A percentile compares a stretch with the other conserved stretches of the same genome.
phyloP scores from a whole-genome alignment of 2,329 filamentous ascomycete species.

The Apiospora kogelbergensis region DNA sequence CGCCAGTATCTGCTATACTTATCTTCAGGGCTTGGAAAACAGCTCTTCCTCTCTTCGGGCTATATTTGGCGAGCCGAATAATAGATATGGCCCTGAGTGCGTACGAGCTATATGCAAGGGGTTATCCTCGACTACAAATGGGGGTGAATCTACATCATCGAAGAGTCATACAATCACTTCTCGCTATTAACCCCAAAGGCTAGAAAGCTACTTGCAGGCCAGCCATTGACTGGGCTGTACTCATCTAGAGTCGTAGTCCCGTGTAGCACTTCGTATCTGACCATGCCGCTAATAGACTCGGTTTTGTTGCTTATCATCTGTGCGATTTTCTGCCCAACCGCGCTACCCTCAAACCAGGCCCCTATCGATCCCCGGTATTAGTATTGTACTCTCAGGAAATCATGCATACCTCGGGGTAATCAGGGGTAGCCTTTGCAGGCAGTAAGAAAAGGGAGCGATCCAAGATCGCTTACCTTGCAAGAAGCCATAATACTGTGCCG shows the following conservation, averaged over 20 bases:
- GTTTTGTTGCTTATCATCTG: constrained; percentile 28
- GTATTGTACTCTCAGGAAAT: not conserved
- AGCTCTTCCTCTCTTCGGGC: not conserved
- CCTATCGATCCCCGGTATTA: constrained; percentile 37
- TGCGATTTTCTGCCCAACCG: constrained; percentile 45
- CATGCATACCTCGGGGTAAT: not conserved
- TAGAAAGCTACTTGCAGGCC: constrained; percentile 35
- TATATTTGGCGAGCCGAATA: too few relatives aligned
- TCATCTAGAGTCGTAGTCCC: constrained; percentile 35
- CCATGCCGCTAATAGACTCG: constrained; percentile 20
- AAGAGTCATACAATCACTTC: not conserved
- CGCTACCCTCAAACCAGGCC: constrained; percentile 56
- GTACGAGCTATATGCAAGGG: not conserved
- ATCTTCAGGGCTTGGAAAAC: not conserved
- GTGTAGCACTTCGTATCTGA: constrained; percentile 30
- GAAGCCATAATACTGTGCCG: constrained; percentile 64
- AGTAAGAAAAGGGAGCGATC: not conserved
- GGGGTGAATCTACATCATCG: not conserved
- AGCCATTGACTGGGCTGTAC: constrained; percentile 36
- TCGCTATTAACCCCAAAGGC: constrained; percentile 17
- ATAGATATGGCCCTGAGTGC: not conserved
- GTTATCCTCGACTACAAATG: not conserved
- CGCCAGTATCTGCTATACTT: not conserved
- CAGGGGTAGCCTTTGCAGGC: not conserved
- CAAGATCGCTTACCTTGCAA: constrained; percentile 37